phyloP scores from a whole-genome alignment of 345 rosid species.

The Bruguiera sexangula region DNA sequence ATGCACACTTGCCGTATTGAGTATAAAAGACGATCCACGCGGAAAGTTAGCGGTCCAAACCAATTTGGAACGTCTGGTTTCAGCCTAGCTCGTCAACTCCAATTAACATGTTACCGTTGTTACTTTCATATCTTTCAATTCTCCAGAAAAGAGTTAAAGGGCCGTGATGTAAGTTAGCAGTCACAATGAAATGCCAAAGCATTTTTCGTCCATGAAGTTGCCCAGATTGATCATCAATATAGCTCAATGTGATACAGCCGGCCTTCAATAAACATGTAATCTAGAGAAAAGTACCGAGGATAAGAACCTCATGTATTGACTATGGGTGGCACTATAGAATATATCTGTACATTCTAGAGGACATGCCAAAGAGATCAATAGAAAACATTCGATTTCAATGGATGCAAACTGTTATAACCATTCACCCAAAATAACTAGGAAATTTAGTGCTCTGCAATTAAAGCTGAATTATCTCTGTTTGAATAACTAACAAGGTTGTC shows the following conservation, averaged over 20 bases:
- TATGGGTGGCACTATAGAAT: conserved; percentile 30
- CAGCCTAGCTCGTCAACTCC: too few species aligned
- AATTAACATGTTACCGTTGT: too few species aligned
- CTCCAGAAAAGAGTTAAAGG: too few species aligned
- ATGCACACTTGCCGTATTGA: too few species aligned
- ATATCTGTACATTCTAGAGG: conserved; percentile 43
- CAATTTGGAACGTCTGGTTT: too few species aligned
- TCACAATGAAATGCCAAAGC: background rate
- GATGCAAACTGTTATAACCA: conserved; percentile 1
- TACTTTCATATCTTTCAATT: too few species aligned
- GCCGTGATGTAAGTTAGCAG: too few species aligned
- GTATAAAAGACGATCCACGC: too few species aligned
- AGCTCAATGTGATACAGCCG: conserved; percentile 25
- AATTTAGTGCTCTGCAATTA: conserved; percentile 35
- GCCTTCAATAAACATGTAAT: background rate
- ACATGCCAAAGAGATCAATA: conserved; percentile 21
- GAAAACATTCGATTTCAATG: conserved; percentile 24
- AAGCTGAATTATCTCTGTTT: conserved; percentile 40
- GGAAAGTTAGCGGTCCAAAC: too few species aligned
- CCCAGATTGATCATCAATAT: conserved; percentile 9
- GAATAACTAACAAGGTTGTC: conserved; percentile 39
- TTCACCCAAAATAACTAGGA: background rate
- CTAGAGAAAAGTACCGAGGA: conserved; percentile 18
- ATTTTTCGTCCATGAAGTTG: conserved; percentile 1
- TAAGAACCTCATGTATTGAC: conserved; percentile 33